Evolutionary conservation across 495 filamentous ascomycete genomes (phyloP), one percentile per base, ranked within the genome.

Genomic region (Xanthoparmelia taractica): DNA sequence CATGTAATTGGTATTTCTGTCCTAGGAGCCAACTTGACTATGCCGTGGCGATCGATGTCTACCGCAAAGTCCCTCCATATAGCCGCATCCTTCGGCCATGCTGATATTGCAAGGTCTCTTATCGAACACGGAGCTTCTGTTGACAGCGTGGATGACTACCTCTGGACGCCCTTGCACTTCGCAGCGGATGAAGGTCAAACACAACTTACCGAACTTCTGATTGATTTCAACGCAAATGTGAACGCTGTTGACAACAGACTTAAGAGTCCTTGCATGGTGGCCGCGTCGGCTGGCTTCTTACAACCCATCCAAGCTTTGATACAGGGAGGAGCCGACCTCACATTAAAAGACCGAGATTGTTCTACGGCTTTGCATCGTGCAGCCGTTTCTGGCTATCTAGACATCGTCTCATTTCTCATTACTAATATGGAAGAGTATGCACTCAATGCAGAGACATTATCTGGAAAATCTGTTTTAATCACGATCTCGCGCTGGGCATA

Each of bases 101-200:
- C 58, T 11, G 57, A 64, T 13, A 69, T 67, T 37, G 37, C 68
- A n/a, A 43, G 48, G 38, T 50, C 57, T 27, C 58, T 73, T 29
- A 55, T 73, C 1, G 41, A 45, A 11, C 33, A 57, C 40, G 70
- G 68, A 17, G 71, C 70, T 27, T 58, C 63, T 57, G 59, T 58
- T 8, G 60, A 56, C 1, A 36, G 60, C 17, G 52, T 57, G 15
- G 62, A 68, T 63, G 56, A 56, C 55, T 33, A 58, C 50, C 59
- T 43, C 12, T 34, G 50, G 31, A 65, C 67, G 11, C 48, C 71
- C 10, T 59, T 70, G 23, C 63, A 69, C 20, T 17, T 50, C 25
- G 63, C 55, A 54, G 29, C 27, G 15, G 17, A 40, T 7, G 8
- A 31, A 17, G 56, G 40, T 25, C 23, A 6, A 59, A 41, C 27